A percentile compares a stretch with the other conserved stretches of the same genome.
These are phyloP conservation scores for Paramecium sonneborni DNA, from an alignment of 73 alveolate genomes.

Conservation along the genomic window DNA sequence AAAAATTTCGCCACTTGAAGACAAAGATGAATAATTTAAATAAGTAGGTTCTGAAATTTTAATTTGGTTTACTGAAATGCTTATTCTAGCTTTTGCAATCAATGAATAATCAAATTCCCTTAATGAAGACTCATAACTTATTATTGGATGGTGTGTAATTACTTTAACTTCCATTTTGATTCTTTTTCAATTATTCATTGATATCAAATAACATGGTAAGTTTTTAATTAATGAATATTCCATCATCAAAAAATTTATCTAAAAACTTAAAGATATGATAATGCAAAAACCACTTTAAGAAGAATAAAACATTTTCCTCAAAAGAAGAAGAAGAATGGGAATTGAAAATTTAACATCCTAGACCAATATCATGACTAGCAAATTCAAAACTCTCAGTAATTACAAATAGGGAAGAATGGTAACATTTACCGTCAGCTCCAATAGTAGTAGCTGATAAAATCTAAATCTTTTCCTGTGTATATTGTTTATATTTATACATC, in stretches of 20 bases:
- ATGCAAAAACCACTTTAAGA: background rate
- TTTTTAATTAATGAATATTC: constrained; percentile 1
- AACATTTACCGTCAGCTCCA: constrained; percentile 1
- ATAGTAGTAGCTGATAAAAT: constrained; percentile 9
- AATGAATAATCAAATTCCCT: background rate
- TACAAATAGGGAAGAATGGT: background rate
- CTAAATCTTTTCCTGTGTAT: constrained; percentile 21
- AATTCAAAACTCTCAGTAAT: background rate
- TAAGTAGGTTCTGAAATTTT: background rate
- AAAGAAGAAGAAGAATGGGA: constrained; percentile 4
- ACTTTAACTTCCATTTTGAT: background rate
- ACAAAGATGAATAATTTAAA: background rate
- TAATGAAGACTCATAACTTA: background rate
- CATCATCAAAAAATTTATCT: background rate
- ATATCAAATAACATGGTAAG: background rate
- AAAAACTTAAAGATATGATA: background rate
- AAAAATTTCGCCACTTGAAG: background rate
- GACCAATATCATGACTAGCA: background rate
- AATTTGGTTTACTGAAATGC: constrained; percentile 11
- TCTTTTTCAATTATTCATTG: background rate
- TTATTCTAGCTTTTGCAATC: background rate
- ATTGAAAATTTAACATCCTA: background rate
- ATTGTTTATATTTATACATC: background rate
- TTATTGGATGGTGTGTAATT: constrained; percentile 19
- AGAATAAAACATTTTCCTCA: constrained; percentile 12